Evolutionary conservation across 176 grass and related monocot genomes (phyloP), one percentile per base, ranked within the genome.

Genomic region (Oryza glaberrima): DNA sequence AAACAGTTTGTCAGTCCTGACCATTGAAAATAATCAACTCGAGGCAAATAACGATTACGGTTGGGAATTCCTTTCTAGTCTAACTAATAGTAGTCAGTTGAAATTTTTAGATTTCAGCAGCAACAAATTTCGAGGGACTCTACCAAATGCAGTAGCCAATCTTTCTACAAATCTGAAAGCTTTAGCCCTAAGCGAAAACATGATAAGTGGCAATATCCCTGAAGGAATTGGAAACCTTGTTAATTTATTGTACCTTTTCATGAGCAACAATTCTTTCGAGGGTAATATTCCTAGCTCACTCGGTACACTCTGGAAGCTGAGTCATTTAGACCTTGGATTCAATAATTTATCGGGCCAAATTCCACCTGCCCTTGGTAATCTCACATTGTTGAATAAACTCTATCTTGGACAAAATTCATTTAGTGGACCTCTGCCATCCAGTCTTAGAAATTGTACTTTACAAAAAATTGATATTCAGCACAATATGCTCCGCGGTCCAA

Each of bases 401-500:
- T 15, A 13, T 66, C 69, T 80, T 44, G 74, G 35, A 69, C 4
- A 30, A 6, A 85, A 85, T 64, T 34, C 51, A 63, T 51, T 85
- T 12, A 9, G 40, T 64, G 75, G 84, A 17, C 60, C 9, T 20
- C 47, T 86, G 72, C 58, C 84, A 25, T 66, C 77, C 12, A 54
- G 0, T 41, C 20, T 86, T 28, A 36, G 41, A 9, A 80, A 9
- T 8, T 86, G 84, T 74, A 69, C 43, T 28, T 66, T 94, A 30
- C 0, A 67, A 67, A 9, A 12, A 3, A 19, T 90, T 11, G 35
- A 76, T 79, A 7, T 86, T 25, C 73, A 82, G 34, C 3, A 80
- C 45, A 90, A 90, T 72, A 86, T 32, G 48, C 83, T 90, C 8
- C 45, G 30, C 6, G 91, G 88, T 60, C 36, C 11, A 26, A 86